Evolutionary conservation across 371 early-diverging fungal species (phyloP).

Genomic region (Mucor mucedo): DNA sequence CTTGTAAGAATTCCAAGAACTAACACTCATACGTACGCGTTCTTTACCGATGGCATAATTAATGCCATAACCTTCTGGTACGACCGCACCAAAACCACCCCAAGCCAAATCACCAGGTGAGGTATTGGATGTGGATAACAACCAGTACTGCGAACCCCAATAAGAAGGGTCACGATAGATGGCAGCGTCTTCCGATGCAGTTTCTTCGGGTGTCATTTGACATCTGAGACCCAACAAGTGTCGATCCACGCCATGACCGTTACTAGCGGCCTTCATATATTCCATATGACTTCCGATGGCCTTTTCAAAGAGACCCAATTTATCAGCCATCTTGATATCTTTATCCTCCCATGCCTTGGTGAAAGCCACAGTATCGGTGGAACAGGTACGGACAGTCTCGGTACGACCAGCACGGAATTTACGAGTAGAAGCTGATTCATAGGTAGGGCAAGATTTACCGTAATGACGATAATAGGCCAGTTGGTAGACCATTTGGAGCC

Average conservation of each 20-base stretch:
- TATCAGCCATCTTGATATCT: conserved; percentile 57
- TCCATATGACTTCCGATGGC: conserved; percentile 74
- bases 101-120: conserved; percentile 79
- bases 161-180: conserved; percentile 80
- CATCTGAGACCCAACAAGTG: conserved; percentile 84
- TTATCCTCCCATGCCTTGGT: conserved; percentile 71
- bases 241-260: conserved; percentile 86
- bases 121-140: conserved; percentile 82
- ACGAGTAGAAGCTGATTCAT: conserved; percentile 88
- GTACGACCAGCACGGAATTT: conserved; percentile 85
- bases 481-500: conserved; percentile 88
- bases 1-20: conserved; percentile 57
- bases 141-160: conserved; percentile 68
- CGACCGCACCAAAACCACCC: conserved; percentile 81
- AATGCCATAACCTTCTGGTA: conserved; percentile 87
- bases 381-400: conserved; percentile 81
- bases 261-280: conserved; percentile 68
- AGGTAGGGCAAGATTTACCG: conserved; percentile 71
- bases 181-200: conserved; percentile 53
- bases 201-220: conserved; percentile 80
- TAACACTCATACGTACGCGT: conserved; percentile 80
- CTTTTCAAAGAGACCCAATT: conserved; percentile 57
- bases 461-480: conserved; percentile 81
- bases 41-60: conserved; percentile 89
- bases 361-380: conserved; percentile 69